A percentile compares a stretch with the other conserved stretches of the same genome.
phyloP scores from a whole-genome alignment of 2,329 filamentous ascomycete genomes.

The Ophiostoma novo-ulmi region DNA sequence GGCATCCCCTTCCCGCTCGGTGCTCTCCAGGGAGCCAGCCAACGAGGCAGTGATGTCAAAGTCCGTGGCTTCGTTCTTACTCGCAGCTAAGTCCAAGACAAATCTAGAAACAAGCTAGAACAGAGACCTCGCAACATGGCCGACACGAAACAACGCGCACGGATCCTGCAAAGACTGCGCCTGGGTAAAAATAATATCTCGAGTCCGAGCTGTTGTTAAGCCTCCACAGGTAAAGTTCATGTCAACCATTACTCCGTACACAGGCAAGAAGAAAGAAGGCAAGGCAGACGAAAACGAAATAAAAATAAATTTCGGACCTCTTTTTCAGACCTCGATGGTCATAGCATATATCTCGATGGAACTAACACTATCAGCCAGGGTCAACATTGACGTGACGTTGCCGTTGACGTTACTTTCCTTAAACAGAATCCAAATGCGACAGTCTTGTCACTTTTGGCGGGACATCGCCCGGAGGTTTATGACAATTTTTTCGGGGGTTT shows the following conservation, averaged over 20 bases:
- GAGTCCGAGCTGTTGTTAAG: not conserved
- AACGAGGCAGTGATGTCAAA: constrained; percentile 7
- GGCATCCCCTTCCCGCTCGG: too few species aligned
- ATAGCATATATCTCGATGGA: not conserved
- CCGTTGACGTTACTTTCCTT: not conserved
- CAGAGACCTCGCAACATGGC: not conserved
- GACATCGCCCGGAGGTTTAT: not conserved
- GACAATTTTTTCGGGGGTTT: not conserved
- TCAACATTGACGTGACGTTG: not conserved
- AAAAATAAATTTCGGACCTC: not conserved
- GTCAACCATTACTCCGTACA: too few species aligned
- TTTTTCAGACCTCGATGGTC: not conserved
- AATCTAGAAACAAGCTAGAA: not conserved
- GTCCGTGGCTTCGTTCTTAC: not conserved
- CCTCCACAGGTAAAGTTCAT: too few species aligned
- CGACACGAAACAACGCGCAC: constrained; percentile 8
- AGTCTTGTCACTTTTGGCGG: not conserved
- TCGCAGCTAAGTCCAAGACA: not conserved
- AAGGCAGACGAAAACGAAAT: not conserved
- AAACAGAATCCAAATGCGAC: not conserved
- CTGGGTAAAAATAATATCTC: not conserved
- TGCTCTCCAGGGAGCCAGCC: too few species aligned
- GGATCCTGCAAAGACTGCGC: constrained; percentile 3
- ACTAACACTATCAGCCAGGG: not conserved
- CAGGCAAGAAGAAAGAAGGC: not conserved